Percentiles rank a stretch among this genome's conserved stretches.
Conservation (phyloP, 169 alveolate genomes). For the Babesia ovis region DNA sequence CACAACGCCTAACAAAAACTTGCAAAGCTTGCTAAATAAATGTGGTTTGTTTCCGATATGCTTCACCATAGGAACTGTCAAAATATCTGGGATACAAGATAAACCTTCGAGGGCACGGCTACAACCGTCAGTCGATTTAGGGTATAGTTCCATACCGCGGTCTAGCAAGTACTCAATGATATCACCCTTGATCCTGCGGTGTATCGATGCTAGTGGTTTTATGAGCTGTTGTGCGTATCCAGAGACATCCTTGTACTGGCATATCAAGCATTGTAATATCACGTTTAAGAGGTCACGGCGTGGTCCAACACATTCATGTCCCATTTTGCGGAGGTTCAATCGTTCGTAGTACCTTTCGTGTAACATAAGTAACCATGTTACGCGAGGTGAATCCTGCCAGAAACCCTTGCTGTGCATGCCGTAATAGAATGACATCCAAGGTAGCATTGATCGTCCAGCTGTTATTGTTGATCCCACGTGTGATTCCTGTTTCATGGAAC, state of each 20-base stretch:
- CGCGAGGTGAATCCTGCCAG: slow-evolving; percentile 56
- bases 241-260: slow-evolving; percentile 50
- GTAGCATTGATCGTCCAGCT: slow-evolving; percentile 23
- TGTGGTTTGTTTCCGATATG: neutral
- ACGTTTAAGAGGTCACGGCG: slow-evolving; percentile 21
- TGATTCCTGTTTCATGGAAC: slow-evolving; percentile 20
- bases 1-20: slow-evolving; percentile 28
- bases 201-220: neutral
- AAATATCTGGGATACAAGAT: slow-evolving; percentile 29
- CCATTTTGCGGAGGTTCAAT: slow-evolving; percentile 18
- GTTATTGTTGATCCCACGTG: slow-evolving; percentile 34
- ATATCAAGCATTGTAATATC: slow-evolving; percentile 25
- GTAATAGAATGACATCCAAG: slow-evolving; percentile 48
- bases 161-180: slow-evolving; percentile 15
- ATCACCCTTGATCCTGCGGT: neutral
- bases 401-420: slow-evolving; percentile 33
- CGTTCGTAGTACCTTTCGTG: slow-evolving; percentile 29
- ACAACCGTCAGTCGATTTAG: slow-evolving; percentile 8
- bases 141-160: slow-evolving; percentile 14
- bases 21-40: slow-evolving; percentile 41
- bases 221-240: slow-evolving; percentile 5
- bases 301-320: slow-evolving; percentile 23
- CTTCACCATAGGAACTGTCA: slow-evolving; percentile 7
- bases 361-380: slow-evolving; percentile 19
- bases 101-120: slow-evolving; percentile 18